Evolutionary conservation across 2,329 filamentous ascomycete species (phyloP).

Genomic region (Aspergillus pseudoviridinutans): DNA sequence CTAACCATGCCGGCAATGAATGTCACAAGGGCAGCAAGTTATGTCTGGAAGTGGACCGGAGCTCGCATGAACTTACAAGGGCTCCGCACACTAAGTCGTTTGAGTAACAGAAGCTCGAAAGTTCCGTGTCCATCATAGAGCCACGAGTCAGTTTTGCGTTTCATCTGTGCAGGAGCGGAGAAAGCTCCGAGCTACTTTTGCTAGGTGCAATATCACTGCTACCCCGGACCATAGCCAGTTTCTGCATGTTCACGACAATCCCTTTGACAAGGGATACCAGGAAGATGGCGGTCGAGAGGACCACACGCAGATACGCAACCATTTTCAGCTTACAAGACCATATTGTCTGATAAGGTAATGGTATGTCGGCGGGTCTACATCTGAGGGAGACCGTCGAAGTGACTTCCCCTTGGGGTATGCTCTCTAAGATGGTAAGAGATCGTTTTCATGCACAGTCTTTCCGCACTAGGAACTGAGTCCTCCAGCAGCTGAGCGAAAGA

Average conservation of each 20-base stretch:
- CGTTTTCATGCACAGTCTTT: background rate
- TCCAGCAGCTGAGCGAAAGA: background rate
- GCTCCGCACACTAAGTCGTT: background rate
- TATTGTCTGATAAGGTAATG: background rate
- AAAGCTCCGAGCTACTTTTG: conserved; percentile 12
- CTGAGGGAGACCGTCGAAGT: background rate
- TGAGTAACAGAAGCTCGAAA: background rate
- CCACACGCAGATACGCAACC: background rate
- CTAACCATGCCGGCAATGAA: background rate
- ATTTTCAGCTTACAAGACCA: background rate
- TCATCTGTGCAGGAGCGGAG: conserved; percentile 10
- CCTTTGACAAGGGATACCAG: background rate
- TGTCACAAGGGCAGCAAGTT: background rate
- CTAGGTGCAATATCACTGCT: background rate
- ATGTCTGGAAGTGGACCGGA: background rate
- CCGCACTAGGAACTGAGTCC: background rate
- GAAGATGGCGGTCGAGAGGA: background rate
- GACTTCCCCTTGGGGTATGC: background rate
- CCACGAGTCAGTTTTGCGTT: background rate
- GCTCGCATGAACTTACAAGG: conserved; percentile 1
- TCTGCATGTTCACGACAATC: background rate
- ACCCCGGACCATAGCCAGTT: background rate
- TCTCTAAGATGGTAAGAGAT: background rate
- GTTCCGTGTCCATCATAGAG: background rate
- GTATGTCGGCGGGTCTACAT: background rate